These are phyloP conservation scores for Hyaloscypha finlandica DNA, from an alignment of 495 filamentous ascomycete genomes.

Conservation along the genomic window DNA sequence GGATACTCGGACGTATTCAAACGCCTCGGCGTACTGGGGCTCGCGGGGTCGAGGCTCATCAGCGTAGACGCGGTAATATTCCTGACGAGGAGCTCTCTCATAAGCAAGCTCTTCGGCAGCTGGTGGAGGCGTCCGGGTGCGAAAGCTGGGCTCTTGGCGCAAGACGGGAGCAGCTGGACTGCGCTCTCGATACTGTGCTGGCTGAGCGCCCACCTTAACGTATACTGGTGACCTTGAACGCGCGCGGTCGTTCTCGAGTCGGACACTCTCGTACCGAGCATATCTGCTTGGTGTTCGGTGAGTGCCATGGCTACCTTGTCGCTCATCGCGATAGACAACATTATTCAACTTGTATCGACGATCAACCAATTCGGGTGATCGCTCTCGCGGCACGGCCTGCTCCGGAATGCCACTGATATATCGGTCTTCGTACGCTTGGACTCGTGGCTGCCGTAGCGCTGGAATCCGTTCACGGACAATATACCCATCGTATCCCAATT, in stretches of 20 bases:
- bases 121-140: constrained; percentile 17
- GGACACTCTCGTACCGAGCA: constrained; percentile 35
- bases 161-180: constrained; percentile 20
- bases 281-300: constrained; percentile 32
- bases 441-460: constrained; percentile 10
- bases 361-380: constrained; percentile 35
- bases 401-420: constrained; percentile 18
- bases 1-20: constrained; percentile 47
- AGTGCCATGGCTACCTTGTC: constrained; percentile 28
- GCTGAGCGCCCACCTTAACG: constrained; percentile 29
- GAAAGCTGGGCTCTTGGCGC: constrained; percentile 28
- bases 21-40: constrained; percentile 37
- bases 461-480: constrained; percentile 16
- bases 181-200: constrained; percentile 23
- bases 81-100: constrained; percentile 30
- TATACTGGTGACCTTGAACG: constrained; percentile 38
- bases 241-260: constrained; percentile 33
- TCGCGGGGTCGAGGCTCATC: constrained; percentile 34
- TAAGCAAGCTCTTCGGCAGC: constrained; percentile 27
- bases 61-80: constrained; percentile 38
- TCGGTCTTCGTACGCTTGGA: constrained; percentile 29
- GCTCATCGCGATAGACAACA: constrained; percentile 34
- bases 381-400: constrained; percentile 18
- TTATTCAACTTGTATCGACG: constrained; percentile 34
- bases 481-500: constrained; percentile 12